phyloP scores from a whole-genome alignment of 345 rosid species.

The Lenwebbia sp. region DNA sequence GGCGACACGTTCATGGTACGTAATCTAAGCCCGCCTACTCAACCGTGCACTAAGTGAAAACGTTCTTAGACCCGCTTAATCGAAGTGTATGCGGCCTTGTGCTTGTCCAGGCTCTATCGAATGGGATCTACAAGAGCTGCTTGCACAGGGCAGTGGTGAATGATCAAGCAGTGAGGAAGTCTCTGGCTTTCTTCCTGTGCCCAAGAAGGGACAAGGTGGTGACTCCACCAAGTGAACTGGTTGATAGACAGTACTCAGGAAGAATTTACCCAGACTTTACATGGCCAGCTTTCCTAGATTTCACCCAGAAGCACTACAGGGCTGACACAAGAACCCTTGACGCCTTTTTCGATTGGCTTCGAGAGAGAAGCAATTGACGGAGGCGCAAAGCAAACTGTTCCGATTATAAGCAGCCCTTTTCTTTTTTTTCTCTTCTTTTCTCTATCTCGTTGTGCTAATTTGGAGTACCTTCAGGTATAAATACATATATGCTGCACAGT shows the following conservation, averaged over 20 bases:
- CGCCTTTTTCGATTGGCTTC: conserved; percentile 26
- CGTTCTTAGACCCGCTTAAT: background rate
- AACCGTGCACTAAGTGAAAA: background rate
- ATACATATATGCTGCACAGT: background rate
- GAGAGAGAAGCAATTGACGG: background rate
- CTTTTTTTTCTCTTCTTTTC: background rate
- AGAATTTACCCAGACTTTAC: conserved; percentile 35
- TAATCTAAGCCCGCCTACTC: background rate
- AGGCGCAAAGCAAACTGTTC: background rate
- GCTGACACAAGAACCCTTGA: conserved; percentile 36
- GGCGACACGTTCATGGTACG: conserved; percentile 73
- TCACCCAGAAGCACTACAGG: conserved; percentile 39
- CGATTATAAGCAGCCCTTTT: background rate
- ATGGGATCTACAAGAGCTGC: conserved; percentile 35
- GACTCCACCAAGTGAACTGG: conserved; percentile 18
- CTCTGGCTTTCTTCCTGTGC: conserved; percentile 38
- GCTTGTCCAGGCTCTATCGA: conserved; percentile 27
- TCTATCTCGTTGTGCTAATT: background rate
- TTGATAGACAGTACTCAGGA: conserved; percentile 12
- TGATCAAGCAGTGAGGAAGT: conserved; percentile 22
- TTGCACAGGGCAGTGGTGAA: conserved; percentile 44
- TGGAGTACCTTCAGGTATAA: background rate
- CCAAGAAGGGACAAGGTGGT: conserved; percentile 28
- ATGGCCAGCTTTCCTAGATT: conserved; percentile 33
- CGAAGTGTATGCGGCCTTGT: background rate